Evolutionary conservation across 2,329 filamentous ascomycete species (phyloP), one percentile per base, ranked within the genome.

Genomic region (Ascochyta clinopodiicola): DNA sequence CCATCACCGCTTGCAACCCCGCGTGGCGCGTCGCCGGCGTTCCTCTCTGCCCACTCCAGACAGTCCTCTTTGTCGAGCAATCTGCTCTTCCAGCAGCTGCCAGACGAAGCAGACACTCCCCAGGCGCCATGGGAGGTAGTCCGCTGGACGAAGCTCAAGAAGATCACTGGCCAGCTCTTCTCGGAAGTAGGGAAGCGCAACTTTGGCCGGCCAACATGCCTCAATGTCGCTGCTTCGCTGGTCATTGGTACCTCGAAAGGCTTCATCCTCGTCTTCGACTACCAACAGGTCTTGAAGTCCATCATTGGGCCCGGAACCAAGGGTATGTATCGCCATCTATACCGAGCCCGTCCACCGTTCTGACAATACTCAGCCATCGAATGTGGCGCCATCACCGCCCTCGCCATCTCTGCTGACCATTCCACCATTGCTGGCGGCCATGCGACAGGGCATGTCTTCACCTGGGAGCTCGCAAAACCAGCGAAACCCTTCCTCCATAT

Each of bases 41-140:
- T 96, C 64, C 80, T 92, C 12, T 82, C 83, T n/a, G 75, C 83
- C 2, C 91, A 95, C 70, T 96, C 92, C 49, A 88, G 93, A 50
- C 90, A 92, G 66, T 88, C 87, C 1, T 97, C 94, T 1, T 69
- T 92, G 19, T 88, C 84, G 39, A 96, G 91, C 65, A 86, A 91
- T 63, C 76, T 90, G 10, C 70, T 87, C 3, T 78, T 79, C 32
- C 80, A 86, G 51, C 80, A 81, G 45, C 79, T 82, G 46, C 89
- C 90, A 43, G 75, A 78, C 44, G 75, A 73, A 5, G 50, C 63
- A 22, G 90, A 94, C 61, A 86, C 87, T 1, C 83, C 87, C 3
- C 87, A 91, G 50, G 87, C 91, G 5, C 95, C 95, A 2, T 99
- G 95, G 96, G 95, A 99, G 70, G 92, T 98, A 49, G 90, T 99